Base-by-base conservation (phyloP, 2,329 filamentous ascomycete genomes). In the Neofusicoccum kwambonambiense region DNA sequence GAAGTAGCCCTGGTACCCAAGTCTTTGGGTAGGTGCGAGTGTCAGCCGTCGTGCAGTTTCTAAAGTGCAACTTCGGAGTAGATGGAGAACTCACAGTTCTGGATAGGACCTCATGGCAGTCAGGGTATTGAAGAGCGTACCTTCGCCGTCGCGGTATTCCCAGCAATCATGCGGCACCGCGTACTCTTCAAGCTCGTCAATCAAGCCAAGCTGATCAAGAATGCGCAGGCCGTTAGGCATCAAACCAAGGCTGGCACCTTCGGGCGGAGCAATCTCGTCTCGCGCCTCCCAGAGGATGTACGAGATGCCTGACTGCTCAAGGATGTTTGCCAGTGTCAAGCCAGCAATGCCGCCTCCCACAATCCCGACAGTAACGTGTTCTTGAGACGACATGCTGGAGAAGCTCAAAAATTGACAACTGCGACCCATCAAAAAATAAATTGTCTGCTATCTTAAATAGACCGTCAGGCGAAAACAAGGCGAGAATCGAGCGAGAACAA, bases 221-320 rank as follows among this genome's bases (percentile, higher is more conserved):
- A 65, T 65, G 9, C 64, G 64, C 17, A 62, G 34, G 3, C 64
- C 64, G 47, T 65, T 65, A 6, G 64, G 56, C 47, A 63, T 52
- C 39, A 63, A 37, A 6, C 64, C 64, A 35, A 65, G 52, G 8
- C 57, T 54, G 27, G 64, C 64, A 44, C 64, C 64, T 19, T 39
- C 45, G 2, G 27, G 34, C 1, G 44, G 57, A 27, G 57, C 64
- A 45, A 65, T 52, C 15, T 65, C 37, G 3, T 56, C 34, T 47
- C 70, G 67, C 12, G 69, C 69, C 62, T 74, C 72, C 19, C 72
- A 67, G 27, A 74, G 67, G 7, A 45, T 19, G 39, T 65, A 65
- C 4, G 42, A 61, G 13, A 63, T 54, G 22, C 45, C 44, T 4
- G 37, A 13, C 15, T 65, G 45, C 64, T 63, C 45, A 8, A 65